These are phyloP conservation scores for Metschnikowia picachoensis DNA, from an alignment of 805 yeast species.

Conservation along the genomic window DNA sequence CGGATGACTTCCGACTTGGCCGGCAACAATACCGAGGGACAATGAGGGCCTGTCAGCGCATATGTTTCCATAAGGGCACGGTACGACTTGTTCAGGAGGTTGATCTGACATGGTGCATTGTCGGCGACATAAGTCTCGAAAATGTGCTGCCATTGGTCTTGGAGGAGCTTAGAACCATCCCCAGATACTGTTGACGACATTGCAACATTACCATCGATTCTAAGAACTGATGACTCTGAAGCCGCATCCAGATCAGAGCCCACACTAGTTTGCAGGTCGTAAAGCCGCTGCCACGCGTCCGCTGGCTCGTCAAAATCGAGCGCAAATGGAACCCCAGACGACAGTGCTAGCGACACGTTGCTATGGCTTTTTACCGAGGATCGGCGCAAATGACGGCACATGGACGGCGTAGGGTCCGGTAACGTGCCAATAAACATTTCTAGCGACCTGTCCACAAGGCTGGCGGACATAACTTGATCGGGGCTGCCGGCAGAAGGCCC, in stretches of 20 bases:
- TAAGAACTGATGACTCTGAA: no score
- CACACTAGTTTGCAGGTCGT: neutral
- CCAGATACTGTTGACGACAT: no score
- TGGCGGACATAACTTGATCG: constrained; percentile 1
- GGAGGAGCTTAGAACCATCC: neutral
- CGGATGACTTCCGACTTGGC: constrained; percentile 33
- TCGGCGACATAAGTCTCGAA: constrained; percentile 37
- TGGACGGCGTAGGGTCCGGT: constrained; percentile 14
- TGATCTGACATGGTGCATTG: constrained; percentile 47
- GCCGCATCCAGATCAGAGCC: neutral
- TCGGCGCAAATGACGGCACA: constrained; percentile 4
- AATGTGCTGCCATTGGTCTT: constrained; percentile 36
- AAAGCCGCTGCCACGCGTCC: constrained; percentile 2
- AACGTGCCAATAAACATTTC: constrained; percentile 13
- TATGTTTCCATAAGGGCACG: constrained; percentile 21
- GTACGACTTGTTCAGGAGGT: constrained; percentile 40
- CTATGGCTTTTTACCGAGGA: constrained; percentile 7
- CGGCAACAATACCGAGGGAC: constrained; percentile 23
- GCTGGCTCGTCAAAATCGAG: constrained; percentile 25
- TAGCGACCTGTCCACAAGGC: constrained; percentile 13
- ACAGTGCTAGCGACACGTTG: constrained; percentile 3
- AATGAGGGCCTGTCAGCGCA: constrained; percentile 18
- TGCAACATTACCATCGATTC: no score
- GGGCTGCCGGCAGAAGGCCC: constrained; percentile 8
- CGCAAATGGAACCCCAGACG: constrained; percentile 14